Evolutionary conservation across 352 stramenopile species (phyloP).

Genomic region (Phytophthora brassicae): DNA sequence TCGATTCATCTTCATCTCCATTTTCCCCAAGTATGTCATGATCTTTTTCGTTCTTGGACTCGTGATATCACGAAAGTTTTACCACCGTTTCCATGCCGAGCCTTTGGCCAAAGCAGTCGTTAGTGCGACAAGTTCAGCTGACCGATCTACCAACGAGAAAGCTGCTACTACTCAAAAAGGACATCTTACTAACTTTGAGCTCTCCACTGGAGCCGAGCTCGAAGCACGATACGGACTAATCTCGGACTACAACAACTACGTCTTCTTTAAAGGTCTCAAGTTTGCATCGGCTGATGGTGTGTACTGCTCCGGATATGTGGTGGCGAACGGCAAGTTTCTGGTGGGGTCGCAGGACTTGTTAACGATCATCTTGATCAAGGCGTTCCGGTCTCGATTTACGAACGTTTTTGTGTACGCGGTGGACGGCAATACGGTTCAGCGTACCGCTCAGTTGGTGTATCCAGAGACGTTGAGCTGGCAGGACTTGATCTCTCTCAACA

Average conservation of each 20-base stretch:
- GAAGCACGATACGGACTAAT: constrained; percentile 33
- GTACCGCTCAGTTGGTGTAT: constrained; percentile 34
- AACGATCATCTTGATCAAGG: constrained; percentile 44
- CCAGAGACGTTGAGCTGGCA: constrained; percentile 34
- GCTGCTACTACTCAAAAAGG: constrained; percentile 21
- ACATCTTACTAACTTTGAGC: constrained; percentile 33
- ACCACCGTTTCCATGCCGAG: constrained; percentile 19
- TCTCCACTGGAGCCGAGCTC: constrained; percentile 27
- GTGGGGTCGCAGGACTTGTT: constrained; percentile 37
- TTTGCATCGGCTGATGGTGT: constrained; percentile 42
- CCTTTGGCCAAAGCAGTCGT: constrained; percentile 10
- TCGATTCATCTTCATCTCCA: constrained; percentile 11
- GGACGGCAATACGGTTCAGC: constrained; percentile 32
- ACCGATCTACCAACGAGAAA: constrained; percentile 24
- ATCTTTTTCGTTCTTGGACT: constrained; percentile 17
- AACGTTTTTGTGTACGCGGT: constrained; percentile 41
- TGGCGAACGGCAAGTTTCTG: constrained; percentile 39
- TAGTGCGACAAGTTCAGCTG: neutral
- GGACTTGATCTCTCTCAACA: constrained; percentile 35
- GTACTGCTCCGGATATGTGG: constrained; percentile 44
- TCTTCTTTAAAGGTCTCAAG: constrained; percentile 39
- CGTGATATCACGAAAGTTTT: constrained; percentile 21
- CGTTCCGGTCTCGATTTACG: constrained; percentile 32
- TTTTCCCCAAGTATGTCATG: constrained; percentile 21
- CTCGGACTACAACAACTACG: constrained; percentile 37